A percentile compares a stretch with the other conserved stretches of the same genome.
phyloP scores from a whole-genome alignment of 2,329 filamentous ascomycete species.

The Trichoderma atrobrunneum region DNA sequence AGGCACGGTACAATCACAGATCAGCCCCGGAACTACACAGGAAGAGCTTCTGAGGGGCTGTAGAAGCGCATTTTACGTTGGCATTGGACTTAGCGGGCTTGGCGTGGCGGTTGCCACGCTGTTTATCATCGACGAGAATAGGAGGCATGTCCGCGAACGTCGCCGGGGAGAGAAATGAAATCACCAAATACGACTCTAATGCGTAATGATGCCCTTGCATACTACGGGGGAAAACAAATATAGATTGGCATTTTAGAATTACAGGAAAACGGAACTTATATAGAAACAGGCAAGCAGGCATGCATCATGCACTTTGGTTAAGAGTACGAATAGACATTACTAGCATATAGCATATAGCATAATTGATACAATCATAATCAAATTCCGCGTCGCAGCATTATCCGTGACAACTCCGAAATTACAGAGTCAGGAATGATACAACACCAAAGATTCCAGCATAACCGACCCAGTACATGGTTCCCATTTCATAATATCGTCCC shows the following conservation, averaged over 20 bases:
- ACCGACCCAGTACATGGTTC: neutral
- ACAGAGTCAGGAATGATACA: neutral
- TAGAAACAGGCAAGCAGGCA: neutral
- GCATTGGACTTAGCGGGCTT: conserved; percentile 9
- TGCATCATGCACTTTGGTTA: neutral
- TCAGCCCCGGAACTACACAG: conserved; percentile 30
- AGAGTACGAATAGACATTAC: neutral
- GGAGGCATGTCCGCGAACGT: neutral
- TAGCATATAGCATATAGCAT: neutral
- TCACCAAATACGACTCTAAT: neutral
- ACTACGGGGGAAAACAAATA: neutral
- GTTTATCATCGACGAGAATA: conserved; percentile 1
- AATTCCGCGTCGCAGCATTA: neutral
- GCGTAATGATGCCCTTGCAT: neutral
- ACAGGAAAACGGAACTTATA: neutral
- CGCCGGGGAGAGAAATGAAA: neutral
- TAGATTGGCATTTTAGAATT: neutral
- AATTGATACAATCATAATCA: neutral
- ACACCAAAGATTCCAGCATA: neutral
- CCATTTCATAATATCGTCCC: neutral
- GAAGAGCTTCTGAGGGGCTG: conserved; percentile 21
- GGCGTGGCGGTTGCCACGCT: neutral
- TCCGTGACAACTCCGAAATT: neutral
- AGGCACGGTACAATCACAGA: conserved; percentile 46
- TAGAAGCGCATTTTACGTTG: conserved; percentile 34